Percentiles rank a stretch among this genome's conserved stretches.
Evolutionary conservation across 2,329 filamentous ascomycete genomes (phyloP).

Genomic region (Chaetomiaceae sp.): DNA sequence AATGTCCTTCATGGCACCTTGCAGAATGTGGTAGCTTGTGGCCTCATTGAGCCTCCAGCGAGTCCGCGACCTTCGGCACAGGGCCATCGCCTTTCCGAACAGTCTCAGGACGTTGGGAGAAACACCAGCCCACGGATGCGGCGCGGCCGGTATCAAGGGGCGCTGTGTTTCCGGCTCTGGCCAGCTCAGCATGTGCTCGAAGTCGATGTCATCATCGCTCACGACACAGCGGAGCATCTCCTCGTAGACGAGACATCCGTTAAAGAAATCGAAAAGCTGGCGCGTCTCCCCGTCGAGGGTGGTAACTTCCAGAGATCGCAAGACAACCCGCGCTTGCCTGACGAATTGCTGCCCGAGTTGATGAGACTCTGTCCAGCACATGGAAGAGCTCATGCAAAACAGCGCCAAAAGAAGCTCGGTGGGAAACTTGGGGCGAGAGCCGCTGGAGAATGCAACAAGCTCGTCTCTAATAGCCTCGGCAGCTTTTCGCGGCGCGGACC

Average conservation of each 20-base stretch:
- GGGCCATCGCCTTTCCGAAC: constrained; percentile 25
- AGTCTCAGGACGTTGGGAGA: constrained; percentile 21
- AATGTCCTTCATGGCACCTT: constrained; percentile 24
- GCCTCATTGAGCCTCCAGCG: constrained; percentile 24
- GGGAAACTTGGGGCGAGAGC: constrained; percentile 15
- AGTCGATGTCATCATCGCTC: constrained; percentile 25
- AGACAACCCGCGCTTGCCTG: constrained; percentile 21
- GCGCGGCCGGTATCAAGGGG: constrained; percentile 9
- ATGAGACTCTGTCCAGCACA: constrained; percentile 26
- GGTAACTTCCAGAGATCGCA: constrained; percentile 17
- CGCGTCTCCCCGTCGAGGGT: constrained; percentile 10
- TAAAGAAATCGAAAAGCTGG: constrained; percentile 25
- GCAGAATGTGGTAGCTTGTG: constrained; percentile 21
- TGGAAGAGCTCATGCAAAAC: constrained; percentile 28
- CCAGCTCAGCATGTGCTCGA: constrained; percentile 25
- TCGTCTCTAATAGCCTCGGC: constrained; percentile 24
- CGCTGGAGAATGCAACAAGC: constrained; percentile 17
- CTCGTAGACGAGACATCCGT: constrained; percentile 27
- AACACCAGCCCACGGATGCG: constrained; percentile 25
- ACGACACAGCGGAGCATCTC: constrained; percentile 27
- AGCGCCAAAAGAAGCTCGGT: constrained; percentile 23
- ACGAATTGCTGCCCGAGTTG: constrained; percentile 24
- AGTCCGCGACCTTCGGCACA: constrained; percentile 25
- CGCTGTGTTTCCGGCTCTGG: constrained; percentile 16
- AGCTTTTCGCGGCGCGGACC: constrained; percentile 20